phyloP scores from a whole-genome alignment of 768 basidiomycete genomes.

The Mrakia blollopis region DNA sequence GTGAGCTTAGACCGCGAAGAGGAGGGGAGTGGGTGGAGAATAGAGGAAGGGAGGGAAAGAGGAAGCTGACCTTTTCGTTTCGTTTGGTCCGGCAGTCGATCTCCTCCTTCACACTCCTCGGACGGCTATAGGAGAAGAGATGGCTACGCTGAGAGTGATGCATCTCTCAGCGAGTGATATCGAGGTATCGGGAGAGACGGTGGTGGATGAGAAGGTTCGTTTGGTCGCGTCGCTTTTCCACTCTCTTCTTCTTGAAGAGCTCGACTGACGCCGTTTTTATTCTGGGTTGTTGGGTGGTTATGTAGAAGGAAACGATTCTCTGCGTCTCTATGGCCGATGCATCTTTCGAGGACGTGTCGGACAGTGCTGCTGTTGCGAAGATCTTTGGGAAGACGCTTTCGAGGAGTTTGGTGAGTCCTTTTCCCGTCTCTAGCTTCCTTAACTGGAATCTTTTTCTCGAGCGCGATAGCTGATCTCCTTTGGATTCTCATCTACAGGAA shows the following conservation, averaged over 20 bases:
- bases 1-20: conserved; percentile 16
- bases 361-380: conserved; percentile 42
- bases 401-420: conserved; percentile 55
- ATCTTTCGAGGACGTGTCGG: conserved; percentile 52
- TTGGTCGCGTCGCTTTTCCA: neutral
- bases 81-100: conserved; percentile 39
- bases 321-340: conserved; percentile 62
- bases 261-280: neutral
- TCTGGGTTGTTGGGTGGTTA: too few relatives aligned
- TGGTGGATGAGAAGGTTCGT: conserved; percentile 53
- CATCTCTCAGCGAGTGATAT: conserved; percentile 59
- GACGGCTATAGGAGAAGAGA: conserved; percentile 38
- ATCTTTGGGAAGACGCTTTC: conserved; percentile 58
- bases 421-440: neutral
- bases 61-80: conserved; percentile 22
- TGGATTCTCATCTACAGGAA: neutral
- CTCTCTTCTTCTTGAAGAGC: too few relatives aligned
- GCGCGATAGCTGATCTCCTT: neutral
- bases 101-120: conserved; percentile 55
- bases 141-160: conserved; percentile 41
- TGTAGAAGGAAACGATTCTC: conserved; percentile 65
- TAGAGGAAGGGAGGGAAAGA: conserved; percentile 29
- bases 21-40: conserved; percentile 16
- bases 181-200: conserved; percentile 60
- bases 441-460: neutral